Percentiles rank a stretch among this genome's conserved stretches.
phyloP scores from a whole-genome alignment of 2,329 filamentous ascomycete species.

The Trichoderma sp. region DNA sequence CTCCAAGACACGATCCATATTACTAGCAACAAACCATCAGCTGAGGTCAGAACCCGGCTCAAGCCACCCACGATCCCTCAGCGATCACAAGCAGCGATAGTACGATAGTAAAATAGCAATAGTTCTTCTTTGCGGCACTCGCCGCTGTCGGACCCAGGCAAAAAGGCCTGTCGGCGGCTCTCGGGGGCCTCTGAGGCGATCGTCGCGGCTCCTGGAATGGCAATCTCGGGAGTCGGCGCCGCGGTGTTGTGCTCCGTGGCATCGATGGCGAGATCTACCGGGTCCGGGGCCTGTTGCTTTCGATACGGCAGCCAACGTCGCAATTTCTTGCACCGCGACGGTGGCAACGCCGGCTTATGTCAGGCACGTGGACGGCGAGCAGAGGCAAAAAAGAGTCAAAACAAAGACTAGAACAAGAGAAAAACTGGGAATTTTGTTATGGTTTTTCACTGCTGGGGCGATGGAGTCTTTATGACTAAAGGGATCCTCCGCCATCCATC shows the following conservation, averaged over 20 bases:
- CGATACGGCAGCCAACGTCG: background rate
- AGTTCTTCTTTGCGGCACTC: background rate
- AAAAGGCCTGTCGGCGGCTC: background rate
- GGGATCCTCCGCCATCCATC: background rate
- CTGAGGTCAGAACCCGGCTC: constrained; percentile 13
- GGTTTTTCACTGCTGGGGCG: constrained; percentile 1
- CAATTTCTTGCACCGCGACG: background rate
- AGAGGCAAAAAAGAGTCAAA: background rate
- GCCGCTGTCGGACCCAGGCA: background rate
- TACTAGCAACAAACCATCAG: background rate
- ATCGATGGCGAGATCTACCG: constrained; percentile 14
- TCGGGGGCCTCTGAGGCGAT: background rate
- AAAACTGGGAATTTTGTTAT: background rate
- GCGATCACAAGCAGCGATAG: background rate
- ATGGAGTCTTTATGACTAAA: constrained; percentile 16
- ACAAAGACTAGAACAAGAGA: background rate
- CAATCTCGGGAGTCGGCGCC: constrained; percentile 13
- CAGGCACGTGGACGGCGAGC: constrained; percentile 10
- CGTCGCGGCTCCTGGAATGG: constrained; percentile 9
- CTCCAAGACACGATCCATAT: background rate
- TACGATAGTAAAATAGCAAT: background rate
- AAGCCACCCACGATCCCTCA: background rate
- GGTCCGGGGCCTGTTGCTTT: background rate
- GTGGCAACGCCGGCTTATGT: constrained; percentile 1
- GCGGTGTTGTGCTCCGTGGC: constrained; percentile 16